Evolutionary conservation across 2,329 filamentous ascomycete species (phyloP), one percentile per base, ranked within the genome.

Genomic region (Sclerotinia subarctica): DNA sequence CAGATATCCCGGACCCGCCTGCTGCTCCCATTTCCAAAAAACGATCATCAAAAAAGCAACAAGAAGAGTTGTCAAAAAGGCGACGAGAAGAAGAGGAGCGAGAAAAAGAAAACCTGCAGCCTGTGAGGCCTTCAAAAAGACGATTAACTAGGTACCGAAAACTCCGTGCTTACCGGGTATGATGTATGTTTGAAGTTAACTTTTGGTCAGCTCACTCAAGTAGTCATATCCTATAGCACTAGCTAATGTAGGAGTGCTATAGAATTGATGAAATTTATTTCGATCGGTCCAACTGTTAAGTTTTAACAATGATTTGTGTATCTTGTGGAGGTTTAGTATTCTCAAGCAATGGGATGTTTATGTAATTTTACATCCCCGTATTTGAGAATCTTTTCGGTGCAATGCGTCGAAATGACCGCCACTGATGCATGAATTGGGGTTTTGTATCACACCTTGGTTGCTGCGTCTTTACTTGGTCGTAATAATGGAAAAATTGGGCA

Each of bases 131-230:
- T 44, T 13, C 4, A 15, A 62, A 49, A n/a, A 49, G 44, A 47
- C 42, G 58, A 35, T 49, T 49, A 10, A 62, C 5, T 15, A 62
- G 58, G 44, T 49, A 49, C 21, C 29, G 44, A 62, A 62, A 62
- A 49, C 26, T 35, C 44, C 58, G 58, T 35, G 58, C 58, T 62
- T 62, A 62, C 44, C 29, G 29, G 58, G 15, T 24, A 49, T 62
- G 58, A 60, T 49, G 29, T 17, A 60, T 60, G 44, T 32, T 35
- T 60, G 58, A 62, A 38, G 29, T 26, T 49, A 35, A 49, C 29
- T 47, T 62, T 35, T 24, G 7, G 58, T 62, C 44, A 49, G 58
- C 44, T 49, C 44, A 49, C 15, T 46, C 19, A 49, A 35, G 21
- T 49, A 17, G 21, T 35, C 29, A 24, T 35, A 49, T 35, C 44